Evolutionary conservation across 1,139 yeast species (phyloP), one percentile per base, ranked within the genome.

Genomic region (Kluyveromyces marxianus): DNA sequence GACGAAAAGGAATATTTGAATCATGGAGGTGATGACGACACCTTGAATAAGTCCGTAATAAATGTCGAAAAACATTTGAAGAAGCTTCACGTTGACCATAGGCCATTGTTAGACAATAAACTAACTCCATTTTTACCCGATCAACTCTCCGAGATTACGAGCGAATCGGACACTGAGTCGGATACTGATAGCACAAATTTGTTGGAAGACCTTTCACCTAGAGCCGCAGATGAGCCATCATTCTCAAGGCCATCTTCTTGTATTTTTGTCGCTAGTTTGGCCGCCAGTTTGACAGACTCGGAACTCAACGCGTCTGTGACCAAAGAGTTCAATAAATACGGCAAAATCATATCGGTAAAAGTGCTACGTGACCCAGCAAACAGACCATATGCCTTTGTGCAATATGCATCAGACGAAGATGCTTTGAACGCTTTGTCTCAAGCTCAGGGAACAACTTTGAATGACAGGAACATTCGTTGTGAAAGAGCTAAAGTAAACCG

Each of bases 301-400:
- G 81, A 80, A 42, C 71, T 87, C 50, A 76, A 83, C 57, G 63
- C 72, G 26, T 79, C 92, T 0, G 94, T 88, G 3, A 76, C 81
- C 3, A 68, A 73, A 14, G 84, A 79, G 57, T 83, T 83, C 54
- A 61, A 66, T 47, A 69, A 77, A 63, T 87, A 83, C 81, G 96
- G 96, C 8, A 68, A 72, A 33, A 69, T 85, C 39, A 70, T 79
- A 5, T 69, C 83, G 24, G 95, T 87, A n/a, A 89, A 90, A 58
- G 96, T 89, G 3, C 74, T 89, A 51, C 72, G 96, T 45, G 97
- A 90, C 67, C 78, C 83, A 24, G 71, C 79, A 31, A 84, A 85
- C 61, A 74, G 96, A 37, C 97, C 97, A 0, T 90, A 90, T 63
- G 96, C 97, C 0, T 90, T 90, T 72, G 96, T 89, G 38, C 97